Evolutionary conservation across 2,329 filamentous ascomycete genomes (phyloP), one percentile per base, ranked within the genome.

Genomic region (Fusarium falciforme): DNA sequence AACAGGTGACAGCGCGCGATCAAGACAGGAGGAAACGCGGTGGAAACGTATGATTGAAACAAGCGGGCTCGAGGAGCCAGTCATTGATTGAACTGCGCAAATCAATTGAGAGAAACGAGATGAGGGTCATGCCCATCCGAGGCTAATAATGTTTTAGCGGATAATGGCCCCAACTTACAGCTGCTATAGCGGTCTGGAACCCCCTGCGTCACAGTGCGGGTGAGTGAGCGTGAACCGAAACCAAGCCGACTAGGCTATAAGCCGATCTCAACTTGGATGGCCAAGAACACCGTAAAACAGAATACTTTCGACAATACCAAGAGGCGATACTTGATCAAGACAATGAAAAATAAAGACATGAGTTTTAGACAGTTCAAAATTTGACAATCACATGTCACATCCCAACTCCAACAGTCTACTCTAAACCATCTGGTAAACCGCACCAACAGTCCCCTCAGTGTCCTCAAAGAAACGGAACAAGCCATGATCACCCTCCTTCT

Each of bases 391-490:
- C 25, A 27, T 22, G n/a, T 25, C 31, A 57, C 54, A 22, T 17
- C n/a, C 20, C 33, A 57, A 33, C 52, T 22, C 22, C 22, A 11
- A 29, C 47, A 52, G 29, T 6, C 29, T 14, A 1, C 31, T 64
- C 62, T 44, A 69, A 47, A 68, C 76, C 66, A 80, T 72, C 62
- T 80, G 77, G 40, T 82, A 81, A n/a, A 80, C 73, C 3, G 74
- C 73, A 2, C 80, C 79, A 54, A 80, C 66, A 35, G 76, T 80
- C 11, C 80, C 80, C 64, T 82, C 80, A 2, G 78, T 79, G 47
- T 82, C 80, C 52, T 80, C 72, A 63, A 82, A 82, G 63, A 76
- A 80, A 3, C 80, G 75, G 25, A 76, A 80, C 33, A 79, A 27
- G 1, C 79, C 80, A 61, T 42, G 52, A 9, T 77, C 71, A 2